phyloP scores from a whole-genome alignment of 352 stramenopile genomes.

The Phytophthora nicotianae region DNA sequence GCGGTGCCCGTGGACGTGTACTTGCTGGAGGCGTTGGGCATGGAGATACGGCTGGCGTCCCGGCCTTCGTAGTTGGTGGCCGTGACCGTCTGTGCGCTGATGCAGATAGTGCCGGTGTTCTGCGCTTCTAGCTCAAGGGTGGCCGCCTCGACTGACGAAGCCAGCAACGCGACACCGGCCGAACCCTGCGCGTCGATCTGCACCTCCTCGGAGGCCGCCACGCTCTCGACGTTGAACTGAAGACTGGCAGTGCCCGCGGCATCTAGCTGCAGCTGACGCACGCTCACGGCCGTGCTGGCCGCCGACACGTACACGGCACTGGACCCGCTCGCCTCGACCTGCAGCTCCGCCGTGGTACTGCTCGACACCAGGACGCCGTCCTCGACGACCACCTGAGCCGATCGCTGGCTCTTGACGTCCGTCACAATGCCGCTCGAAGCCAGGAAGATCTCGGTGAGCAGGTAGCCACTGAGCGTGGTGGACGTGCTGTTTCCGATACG shows the following conservation, averaged over 20 bases:
- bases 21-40: conserved; percentile 41
- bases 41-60: conserved; percentile 32
- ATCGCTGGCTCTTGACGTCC: conserved; percentile 34
- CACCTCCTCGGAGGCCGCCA: conserved; percentile 22
- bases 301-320: conserved; percentile 41
- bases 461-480: conserved; percentile 26
- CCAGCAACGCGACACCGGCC: conserved; percentile 20
- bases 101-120: conserved; percentile 33
- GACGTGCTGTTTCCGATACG: conserved; percentile 24
- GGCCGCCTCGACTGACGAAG: conserved; percentile 23
- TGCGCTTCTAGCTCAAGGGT: conserved; percentile 29
- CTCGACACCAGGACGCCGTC: conserved; percentile 32
- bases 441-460: conserved; percentile 42
- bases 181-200: conserved; percentile 29
- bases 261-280: conserved; percentile 31
- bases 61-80: conserved; percentile 28
- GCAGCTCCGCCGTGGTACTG: conserved; percentile 30
- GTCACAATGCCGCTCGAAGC: conserved; percentile 27
- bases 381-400: conserved; percentile 35
- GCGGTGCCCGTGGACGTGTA: conserved; percentile 29
- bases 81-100: conserved; percentile 22
- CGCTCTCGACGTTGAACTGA: conserved; percentile 33
- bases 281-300: conserved; percentile 17
- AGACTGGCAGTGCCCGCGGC: conserved; percentile 17
- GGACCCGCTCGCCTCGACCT: conserved; percentile 32